These are phyloP conservation scores for Exidia glandulosa DNA, from an alignment of 768 basidiomycete species.

Conservation along the genomic window DNA sequence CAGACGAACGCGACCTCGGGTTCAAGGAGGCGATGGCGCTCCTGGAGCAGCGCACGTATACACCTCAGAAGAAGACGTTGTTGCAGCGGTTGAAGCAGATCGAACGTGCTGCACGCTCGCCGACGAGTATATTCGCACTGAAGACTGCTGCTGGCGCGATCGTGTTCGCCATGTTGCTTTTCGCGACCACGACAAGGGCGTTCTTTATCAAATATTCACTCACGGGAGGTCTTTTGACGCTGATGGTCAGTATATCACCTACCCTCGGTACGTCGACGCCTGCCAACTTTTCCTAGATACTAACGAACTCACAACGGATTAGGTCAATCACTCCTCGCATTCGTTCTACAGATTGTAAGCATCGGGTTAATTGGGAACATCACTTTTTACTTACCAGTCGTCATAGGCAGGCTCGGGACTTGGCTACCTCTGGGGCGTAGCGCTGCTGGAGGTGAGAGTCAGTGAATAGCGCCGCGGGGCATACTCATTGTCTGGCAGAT, in stretches of 20 bases:
- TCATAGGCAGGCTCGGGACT: neutral
- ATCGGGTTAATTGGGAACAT: constrained; percentile 6
- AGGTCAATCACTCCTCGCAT: constrained; percentile 19
- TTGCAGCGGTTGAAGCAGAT: constrained; percentile 8
- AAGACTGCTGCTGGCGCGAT: constrained; percentile 15
- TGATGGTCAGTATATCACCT: constrained; percentile 20
- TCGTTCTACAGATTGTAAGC: constrained; percentile 19
- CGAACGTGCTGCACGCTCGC: constrained; percentile 7
- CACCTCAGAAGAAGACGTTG: constrained; percentile 1
- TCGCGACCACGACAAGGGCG: constrained; percentile 11
- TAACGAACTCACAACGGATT: neutral
- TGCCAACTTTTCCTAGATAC: no score
- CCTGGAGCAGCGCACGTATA: constrained; percentile 11
- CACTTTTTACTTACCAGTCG: neutral
- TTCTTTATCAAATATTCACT: constrained; percentile 18
- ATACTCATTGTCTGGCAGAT: constrained; percentile 9
- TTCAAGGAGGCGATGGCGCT: constrained; percentile 18
- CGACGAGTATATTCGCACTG: constrained; percentile 13
- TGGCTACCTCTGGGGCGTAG: constrained; percentile 10
- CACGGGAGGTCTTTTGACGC: constrained; percentile 18
- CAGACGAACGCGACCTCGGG: constrained; percentile 6
- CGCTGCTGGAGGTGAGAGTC: constrained; percentile 6
- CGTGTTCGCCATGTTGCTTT: constrained; percentile 17
- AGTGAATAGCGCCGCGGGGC: neutral
- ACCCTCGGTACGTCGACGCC: constrained; percentile 13